A percentile compares a stretch with the other conserved stretches of the same genome.
Evolutionary conservation across 257 asterid genomes (phyloP).

Genomic region (Perilla frutescens): DNA sequence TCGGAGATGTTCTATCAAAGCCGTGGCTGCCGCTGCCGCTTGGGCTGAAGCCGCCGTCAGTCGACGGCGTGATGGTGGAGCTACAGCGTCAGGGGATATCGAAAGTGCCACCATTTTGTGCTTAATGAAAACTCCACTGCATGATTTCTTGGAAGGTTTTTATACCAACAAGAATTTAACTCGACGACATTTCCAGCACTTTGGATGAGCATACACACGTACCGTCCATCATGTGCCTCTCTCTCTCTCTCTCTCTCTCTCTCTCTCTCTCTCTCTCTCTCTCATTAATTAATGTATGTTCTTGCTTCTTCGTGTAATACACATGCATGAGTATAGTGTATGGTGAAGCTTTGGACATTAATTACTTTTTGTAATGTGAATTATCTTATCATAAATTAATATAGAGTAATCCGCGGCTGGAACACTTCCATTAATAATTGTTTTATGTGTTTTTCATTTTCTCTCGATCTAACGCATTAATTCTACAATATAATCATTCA

Average conservation of each 20-base stretch:
- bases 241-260: neutral
- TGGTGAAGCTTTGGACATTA: slow-evolving; percentile 34
- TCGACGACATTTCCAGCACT: slow-evolving; percentile 72
- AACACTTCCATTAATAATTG: slow-evolving; percentile 15
- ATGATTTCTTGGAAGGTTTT: neutral
- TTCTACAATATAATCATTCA: too few relatives aligned
- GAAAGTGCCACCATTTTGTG: slow-evolving; percentile 72
- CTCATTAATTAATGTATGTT: neutral
- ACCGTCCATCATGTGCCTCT: slow-evolving; percentile 33
- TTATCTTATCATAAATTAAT: slow-evolving; percentile 29
- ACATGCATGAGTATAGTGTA: slow-evolving; percentile 12
- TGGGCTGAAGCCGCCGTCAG: slow-evolving; percentile 86
- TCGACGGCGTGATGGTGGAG: slow-evolving; percentile 77
- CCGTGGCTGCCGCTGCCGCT: slow-evolving; percentile 98
- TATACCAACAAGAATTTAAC: slow-evolving; percentile 39
- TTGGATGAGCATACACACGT: slow-evolving; percentile 1
- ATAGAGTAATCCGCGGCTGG: slow-evolving; percentile 38
- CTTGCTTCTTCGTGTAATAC: slow-evolving; percentile 29
- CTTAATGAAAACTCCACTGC: slow-evolving; percentile 15
- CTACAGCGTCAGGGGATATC: slow-evolving; percentile 85
- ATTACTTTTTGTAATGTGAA: slow-evolving; percentile 43
- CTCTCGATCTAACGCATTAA: too few relatives aligned
- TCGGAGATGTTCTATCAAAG: slow-evolving; percentile 83
- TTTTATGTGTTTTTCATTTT: too few relatives aligned
- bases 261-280: neutral